phyloP scores from a whole-genome alignment of 1,284 basidiomycete genomes.

The Cystobasidium pallidum region DNA sequence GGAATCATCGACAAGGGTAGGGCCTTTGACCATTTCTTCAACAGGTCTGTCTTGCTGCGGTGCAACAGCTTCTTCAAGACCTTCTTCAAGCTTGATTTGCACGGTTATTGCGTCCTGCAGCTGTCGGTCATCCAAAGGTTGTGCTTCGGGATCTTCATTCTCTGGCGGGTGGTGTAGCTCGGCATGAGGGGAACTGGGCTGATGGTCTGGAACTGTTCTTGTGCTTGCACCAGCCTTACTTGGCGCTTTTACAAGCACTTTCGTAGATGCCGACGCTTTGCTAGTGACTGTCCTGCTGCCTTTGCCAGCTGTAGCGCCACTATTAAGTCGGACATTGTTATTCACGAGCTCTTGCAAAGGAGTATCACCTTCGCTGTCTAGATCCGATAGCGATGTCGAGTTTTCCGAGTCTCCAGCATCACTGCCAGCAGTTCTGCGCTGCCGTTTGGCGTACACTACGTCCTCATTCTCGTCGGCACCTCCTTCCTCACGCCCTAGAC shows the following conservation, averaged over 20 bases:
- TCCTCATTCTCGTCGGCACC: conserved; percentile 30
- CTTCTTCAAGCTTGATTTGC: conserved; percentile 40
- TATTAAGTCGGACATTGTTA: conserved; percentile 8
- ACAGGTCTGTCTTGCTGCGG: conserved; percentile 18
- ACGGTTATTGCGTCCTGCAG: conserved; percentile 36
- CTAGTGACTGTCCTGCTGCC: conserved; percentile 19
- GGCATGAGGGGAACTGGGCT: conserved; percentile 42
- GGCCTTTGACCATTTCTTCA: conserved; percentile 31
- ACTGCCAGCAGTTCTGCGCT: conserved; percentile 15
- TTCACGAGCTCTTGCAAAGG: conserved; percentile 33
- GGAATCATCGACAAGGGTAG: conserved; percentile 28
- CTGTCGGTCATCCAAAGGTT: conserved; percentile 32
- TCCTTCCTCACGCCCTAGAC: not conserved
- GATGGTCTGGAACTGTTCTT: conserved; percentile 42
- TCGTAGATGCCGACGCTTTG: conserved; percentile 12
- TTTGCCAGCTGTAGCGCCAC: conserved; percentile 23
- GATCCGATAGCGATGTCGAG: conserved; percentile 31
- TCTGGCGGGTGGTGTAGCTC: conserved; percentile 35
- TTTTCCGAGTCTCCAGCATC: conserved; percentile 20
- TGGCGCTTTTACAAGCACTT: conserved; percentile 1
- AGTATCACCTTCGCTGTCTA: conserved; percentile 26
- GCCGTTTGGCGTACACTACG: conserved; percentile 2
- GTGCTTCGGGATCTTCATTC: conserved; percentile 13
- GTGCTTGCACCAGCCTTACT: conserved; percentile 20
- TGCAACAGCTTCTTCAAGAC: conserved; percentile 27